These are phyloP conservation scores for Phytopythium vexans DNA, from an alignment of 352 stramenopile species.

Conservation along the genomic window DNA sequence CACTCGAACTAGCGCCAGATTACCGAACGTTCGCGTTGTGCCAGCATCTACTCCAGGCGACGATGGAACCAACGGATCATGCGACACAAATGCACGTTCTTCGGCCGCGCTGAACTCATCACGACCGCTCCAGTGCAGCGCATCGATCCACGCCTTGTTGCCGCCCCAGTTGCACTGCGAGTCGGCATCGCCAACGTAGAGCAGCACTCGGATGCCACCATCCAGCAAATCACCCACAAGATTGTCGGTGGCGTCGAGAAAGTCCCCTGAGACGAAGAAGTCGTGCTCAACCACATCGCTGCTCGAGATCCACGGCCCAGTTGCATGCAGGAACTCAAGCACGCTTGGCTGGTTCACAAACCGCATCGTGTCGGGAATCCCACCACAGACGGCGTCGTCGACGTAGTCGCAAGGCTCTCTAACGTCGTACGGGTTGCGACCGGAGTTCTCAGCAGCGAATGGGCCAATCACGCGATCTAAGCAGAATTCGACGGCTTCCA, in stretches of 20 bases:
- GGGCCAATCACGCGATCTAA: conserved; percentile 25
- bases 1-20: conserved; percentile 47
- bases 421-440: conserved; percentile 68
- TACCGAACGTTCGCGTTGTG: conserved; percentile 23
- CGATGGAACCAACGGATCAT: conserved; percentile 2
- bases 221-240: conserved; percentile 81
- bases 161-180: conserved; percentile 96
- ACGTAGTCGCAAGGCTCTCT: conserved; percentile 33
- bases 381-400: conserved; percentile 27
- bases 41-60: background rate
- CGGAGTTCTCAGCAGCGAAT: conserved; percentile 18
- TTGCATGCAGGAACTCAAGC: conserved; percentile 18
- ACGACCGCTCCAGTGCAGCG: conserved; percentile 88
- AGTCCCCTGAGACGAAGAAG: conserved; percentile 32
- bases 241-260: conserved; percentile 65
- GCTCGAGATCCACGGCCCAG: conserved; percentile 21
- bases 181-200: conserved; percentile 95
- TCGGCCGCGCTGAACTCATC: conserved; percentile 65
- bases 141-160: conserved; percentile 92
- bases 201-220: conserved; percentile 63
- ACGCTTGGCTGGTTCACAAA: conserved; percentile 51
- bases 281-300: conserved; percentile 78
- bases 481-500: conserved; percentile 39
- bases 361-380: conserved; percentile 27
- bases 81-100: conserved; percentile 16